Evolutionary conservation across 306 rosid species (phyloP), one percentile per base, ranked within the genome.

Genomic region (Prinsepia uniflora): DNA sequence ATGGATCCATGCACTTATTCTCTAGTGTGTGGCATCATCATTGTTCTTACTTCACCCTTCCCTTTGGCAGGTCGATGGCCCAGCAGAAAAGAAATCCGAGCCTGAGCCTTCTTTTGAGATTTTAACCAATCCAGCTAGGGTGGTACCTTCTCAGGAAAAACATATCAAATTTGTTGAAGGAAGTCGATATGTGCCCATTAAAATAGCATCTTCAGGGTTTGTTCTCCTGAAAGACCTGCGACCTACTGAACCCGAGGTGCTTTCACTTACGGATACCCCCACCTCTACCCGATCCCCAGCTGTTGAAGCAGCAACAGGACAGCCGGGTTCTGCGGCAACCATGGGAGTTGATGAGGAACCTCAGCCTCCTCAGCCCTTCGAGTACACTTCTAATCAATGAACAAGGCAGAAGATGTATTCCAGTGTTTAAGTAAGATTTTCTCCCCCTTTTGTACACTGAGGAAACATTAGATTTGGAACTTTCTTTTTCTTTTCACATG

Each of bases 311-410:
- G 83, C 90, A 24, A 74, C 85, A 7, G 91, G 90, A 62, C 94
- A 87, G 78, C 95, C 78, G 76, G 84, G 88, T 68, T 84, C 94
- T 45, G 86, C 86, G 44, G 86, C 97, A 54, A 88, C 95, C 47
- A 90, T 94, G 97, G 90, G 94, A 3, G 95, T 94, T 46, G 97
- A 94, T 0, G 98, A 90, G 70, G 98, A 90, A 72, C 97, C 98
- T 20, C 97, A 87, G 74, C 98, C 97, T 34, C 98, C 98, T 65
- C 92, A 87, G 77, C 87, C 97, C 39, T 89, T 94, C 53, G 97
- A 94, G 52, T 94, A 89, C 81, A 76, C 90, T 18, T 30, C 67
- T 72, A 81, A 58, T 64, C 76, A 82, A 65, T 15, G 59, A 48
- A 14, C 15, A 7, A 13, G 18, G 63, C 63, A 58, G 15, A 24